These are phyloP conservation scores for Elaeis oleifera DNA, from an alignment of 202 grass and related monocot species.

Conservation along the genomic window DNA sequence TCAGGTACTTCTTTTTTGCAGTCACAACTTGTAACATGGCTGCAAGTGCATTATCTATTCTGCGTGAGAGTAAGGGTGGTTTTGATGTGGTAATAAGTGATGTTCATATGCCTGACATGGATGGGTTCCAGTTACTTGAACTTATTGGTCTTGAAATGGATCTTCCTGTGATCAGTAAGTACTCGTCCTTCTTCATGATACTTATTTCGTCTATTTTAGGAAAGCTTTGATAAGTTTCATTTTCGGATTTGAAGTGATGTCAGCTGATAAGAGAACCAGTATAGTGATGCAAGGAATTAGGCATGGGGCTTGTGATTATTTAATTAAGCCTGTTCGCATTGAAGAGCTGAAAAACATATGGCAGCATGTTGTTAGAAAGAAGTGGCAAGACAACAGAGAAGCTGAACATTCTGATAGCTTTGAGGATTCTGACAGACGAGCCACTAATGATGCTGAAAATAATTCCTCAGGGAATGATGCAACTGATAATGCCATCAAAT, in stretches of 20 bases:
- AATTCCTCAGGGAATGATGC: constrained; percentile 6
- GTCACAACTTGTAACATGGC: constrained; percentile 20
- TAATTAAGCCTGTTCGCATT: constrained; percentile 24
- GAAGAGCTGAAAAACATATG: constrained; percentile 24
- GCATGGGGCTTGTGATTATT: constrained; percentile 22
- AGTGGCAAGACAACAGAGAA: constrained; percentile 13
- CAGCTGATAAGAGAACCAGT: constrained; percentile 19
- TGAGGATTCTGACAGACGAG: constrained; percentile 7
- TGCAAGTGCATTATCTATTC: constrained; percentile 11
- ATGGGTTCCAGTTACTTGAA: constrained; percentile 23
- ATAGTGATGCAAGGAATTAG: constrained; percentile 21
- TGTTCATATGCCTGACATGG: constrained; percentile 23
- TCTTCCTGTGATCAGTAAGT: constrained; percentile 26
- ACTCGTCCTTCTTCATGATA: not conserved
- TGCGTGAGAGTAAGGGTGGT: constrained; percentile 12
- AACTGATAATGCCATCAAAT: not conserved
- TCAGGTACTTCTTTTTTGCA: not conserved
- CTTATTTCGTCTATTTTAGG: too few species aligned
- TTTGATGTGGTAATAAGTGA: constrained; percentile 24
- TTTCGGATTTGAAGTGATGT: constrained; percentile 8
- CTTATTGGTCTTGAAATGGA: constrained; percentile 23
- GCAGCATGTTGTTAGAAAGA: constrained; percentile 20
- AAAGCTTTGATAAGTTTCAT: not conserved
- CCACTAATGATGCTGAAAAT: constrained; percentile 8
- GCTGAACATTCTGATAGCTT: constrained; percentile 6